phyloP scores from a whole-genome alignment of 306 rosid species.

The Prunus campanulata region DNA sequence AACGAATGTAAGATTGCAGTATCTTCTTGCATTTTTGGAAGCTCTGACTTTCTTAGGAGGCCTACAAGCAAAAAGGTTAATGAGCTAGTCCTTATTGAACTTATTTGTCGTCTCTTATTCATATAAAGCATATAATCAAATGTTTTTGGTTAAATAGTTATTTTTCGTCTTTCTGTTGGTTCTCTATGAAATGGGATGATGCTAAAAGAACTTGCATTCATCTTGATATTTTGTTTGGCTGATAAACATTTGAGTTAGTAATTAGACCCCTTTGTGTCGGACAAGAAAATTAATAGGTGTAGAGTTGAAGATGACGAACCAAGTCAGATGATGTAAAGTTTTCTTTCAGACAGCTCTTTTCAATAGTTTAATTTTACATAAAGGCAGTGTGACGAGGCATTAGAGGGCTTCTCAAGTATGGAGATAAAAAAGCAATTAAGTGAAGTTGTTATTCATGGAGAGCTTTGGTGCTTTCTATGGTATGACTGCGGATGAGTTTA shows the following conservation, averaged over 20 bases:
- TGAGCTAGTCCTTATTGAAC: neutral
- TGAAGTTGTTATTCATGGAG: neutral
- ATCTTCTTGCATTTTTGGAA: conserved; percentile 96
- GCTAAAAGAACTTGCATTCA: neutral
- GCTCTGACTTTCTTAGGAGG: conserved; percentile 90
- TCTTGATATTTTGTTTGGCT: neutral
- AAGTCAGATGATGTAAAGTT: neutral
- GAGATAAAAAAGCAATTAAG: neutral
- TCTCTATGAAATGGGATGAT: neutral
- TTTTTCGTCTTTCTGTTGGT: neutral
- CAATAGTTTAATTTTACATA: neutral
- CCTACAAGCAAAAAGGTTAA: conserved; percentile 79
- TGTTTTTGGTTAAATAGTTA: neutral
- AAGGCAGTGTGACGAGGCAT: neutral
- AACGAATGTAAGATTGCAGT: conserved; percentile 67
- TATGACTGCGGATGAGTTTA: neutral
- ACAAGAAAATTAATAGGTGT: neutral
- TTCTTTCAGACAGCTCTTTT: neutral
- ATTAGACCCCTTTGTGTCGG: neutral
- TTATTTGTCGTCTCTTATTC: neutral
- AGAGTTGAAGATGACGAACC: neutral
- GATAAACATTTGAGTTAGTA: neutral
- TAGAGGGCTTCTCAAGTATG: neutral
- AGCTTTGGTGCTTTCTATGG: neutral
- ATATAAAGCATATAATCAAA: neutral